These are phyloP conservation scores for Umbelopsis sp. DNA, from an alignment of 192 early-diverging fungal species.

Conservation along the genomic window DNA sequence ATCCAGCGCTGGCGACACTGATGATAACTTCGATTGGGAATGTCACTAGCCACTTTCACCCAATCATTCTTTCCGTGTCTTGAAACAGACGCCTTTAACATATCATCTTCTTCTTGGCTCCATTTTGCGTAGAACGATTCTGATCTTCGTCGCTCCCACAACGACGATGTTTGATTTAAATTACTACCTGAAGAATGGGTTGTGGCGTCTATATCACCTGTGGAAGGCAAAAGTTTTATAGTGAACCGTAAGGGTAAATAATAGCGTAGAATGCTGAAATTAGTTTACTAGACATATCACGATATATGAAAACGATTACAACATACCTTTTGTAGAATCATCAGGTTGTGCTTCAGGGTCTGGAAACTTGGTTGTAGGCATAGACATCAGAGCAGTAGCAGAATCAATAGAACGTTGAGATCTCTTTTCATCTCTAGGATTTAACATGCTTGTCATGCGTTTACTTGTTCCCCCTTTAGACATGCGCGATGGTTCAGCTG, in stretches of 20 bases:
- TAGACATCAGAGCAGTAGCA: slow-evolving; percentile 32
- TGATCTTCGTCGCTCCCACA: slow-evolving; percentile 14
- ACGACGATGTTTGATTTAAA: background rate
- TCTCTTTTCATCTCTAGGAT: slow-evolving; percentile 24
- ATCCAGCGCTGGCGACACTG: slow-evolving; percentile 53
- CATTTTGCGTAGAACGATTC: slow-evolving; percentile 36
- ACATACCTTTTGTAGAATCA: background rate
- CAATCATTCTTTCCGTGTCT: slow-evolving; percentile 42
- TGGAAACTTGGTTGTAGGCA: slow-evolving; percentile 14
- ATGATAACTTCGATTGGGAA: slow-evolving; percentile 42
- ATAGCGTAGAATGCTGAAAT: background rate
- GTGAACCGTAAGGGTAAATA: background rate
- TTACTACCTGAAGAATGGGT: background rate
- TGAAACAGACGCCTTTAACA: slow-evolving; percentile 31
- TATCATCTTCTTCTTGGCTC: slow-evolving; percentile 40
- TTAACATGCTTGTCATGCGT: background rate
- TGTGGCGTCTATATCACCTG: background rate
- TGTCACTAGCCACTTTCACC: slow-evolving; percentile 38
- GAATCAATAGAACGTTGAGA: slow-evolving; percentile 42
- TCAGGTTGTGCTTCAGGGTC: background rate
- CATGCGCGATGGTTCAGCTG: background rate
- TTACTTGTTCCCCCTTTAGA: background rate
- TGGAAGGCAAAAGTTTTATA: too few species aligned
- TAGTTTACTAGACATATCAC: background rate
- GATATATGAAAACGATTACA: background rate